These are phyloP conservation scores for Aspergillus sergii DNA, from an alignment of 2,329 filamentous ascomycete genomes.

Conservation along the genomic window DNA sequence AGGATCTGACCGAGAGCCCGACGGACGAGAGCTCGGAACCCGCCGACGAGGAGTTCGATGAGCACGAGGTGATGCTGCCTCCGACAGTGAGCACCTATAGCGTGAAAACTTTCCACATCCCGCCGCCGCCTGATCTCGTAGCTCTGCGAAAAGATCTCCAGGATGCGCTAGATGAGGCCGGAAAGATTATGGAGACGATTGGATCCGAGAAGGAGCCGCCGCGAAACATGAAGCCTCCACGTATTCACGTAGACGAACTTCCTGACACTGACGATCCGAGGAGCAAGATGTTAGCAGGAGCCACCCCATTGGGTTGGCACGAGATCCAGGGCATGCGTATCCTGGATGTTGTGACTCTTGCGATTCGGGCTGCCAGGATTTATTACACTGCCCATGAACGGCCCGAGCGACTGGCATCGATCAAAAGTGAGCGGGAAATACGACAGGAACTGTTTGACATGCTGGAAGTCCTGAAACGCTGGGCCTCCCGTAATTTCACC, in stretches of 20 bases:
- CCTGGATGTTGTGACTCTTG: slow-evolving; percentile 87
- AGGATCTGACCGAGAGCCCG: slow-evolving; percentile 56
- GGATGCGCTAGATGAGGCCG: slow-evolving; percentile 69
- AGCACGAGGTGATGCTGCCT: slow-evolving; percentile 81
- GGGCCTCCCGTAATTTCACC: slow-evolving; percentile 83
- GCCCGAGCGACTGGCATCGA: slow-evolving; percentile 79
- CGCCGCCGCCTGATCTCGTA: slow-evolving; percentile 79
- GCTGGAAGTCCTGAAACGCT: slow-evolving; percentile 87
- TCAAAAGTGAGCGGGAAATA: slow-evolving; percentile 84
- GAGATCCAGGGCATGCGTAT: slow-evolving; percentile 91
- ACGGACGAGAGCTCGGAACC: slow-evolving; percentile 44
- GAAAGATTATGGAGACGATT: slow-evolving; percentile 62
- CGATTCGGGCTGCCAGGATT: slow-evolving; percentile 92
- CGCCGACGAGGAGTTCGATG: slow-evolving; percentile 57
- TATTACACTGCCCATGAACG: slow-evolving; percentile 95
- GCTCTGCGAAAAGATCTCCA: slow-evolving; percentile 73
- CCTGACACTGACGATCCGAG: slow-evolving; percentile 46
- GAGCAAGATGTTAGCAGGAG: slow-evolving; percentile 20
- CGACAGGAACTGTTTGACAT: slow-evolving; percentile 81
- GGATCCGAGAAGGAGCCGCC: slow-evolving; percentile 34
- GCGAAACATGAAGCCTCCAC: slow-evolving; percentile 29
- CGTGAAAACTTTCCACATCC: slow-evolving; percentile 76
- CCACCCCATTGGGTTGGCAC: slow-evolving; percentile 66
- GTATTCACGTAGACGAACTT: slow-evolving; percentile 35
- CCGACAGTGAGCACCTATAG: slow-evolving; percentile 97